Base-by-base conservation (phyloP, 495 filamentous ascomycete species). In the Hypoxylon intermedium region DNA sequence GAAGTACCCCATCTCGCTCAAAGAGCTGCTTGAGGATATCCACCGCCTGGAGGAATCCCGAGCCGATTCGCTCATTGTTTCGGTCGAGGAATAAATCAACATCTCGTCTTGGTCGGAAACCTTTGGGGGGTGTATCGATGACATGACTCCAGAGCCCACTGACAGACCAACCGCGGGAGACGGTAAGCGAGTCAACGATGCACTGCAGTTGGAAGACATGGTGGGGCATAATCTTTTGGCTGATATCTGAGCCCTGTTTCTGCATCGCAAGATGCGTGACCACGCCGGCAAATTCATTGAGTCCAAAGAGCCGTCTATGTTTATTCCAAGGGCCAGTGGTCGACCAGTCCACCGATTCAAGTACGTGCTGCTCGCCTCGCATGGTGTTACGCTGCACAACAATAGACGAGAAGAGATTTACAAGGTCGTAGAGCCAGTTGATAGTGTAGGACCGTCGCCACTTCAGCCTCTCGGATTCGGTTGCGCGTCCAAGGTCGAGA, bases 371-470 rank as follows among this genome's bases (percentile, higher is more conserved):
- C 60, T 77, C 65, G 6, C 70, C 68, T 40, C 64, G 62, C 57
- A 61, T 46, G 16, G 55, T 73, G 34, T 70, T 77, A 31, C 70
- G 67, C 53, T 79, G 71, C 11, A 78, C 70, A 36, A 79, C 73
- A 42, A 75, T 61, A 9, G 58, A 67, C 15, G 77, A 77, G 36
- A 69, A 77, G 16, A 77, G 26, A 26, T 78, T 79, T 50, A 79
- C 74, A 18, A 81, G 69, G 43, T 81, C 77, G 55, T 80, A 81
- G 1, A 82, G 74, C 77, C 76, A 79, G 67, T 79, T 81, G 61
- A 82, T 77, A 34, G 74, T 77, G 45, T 80, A 82, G 1, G 63
- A 49, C 5, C 77, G 72, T 12, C 79, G 75, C 78, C 79, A 80
- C 20, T 69, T 63, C 18, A 73, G 24, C n/a, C 75, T 63, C 30